Base-by-base conservation (phyloP, 345 rosid species). In the Trapa bicornis region DNA sequence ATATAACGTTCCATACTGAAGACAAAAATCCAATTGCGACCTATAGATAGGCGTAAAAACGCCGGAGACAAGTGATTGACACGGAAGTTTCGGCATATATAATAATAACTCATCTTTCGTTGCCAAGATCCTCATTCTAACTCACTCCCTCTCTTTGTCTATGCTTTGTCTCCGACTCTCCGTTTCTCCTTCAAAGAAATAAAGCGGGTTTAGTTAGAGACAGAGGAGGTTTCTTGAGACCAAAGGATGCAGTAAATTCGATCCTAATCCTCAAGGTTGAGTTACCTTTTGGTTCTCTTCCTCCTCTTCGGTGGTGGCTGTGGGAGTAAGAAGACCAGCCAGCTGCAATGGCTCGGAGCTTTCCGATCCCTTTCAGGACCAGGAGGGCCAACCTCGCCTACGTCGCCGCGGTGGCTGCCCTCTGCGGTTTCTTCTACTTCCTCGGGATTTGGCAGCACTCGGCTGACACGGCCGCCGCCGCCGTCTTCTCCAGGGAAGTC, bases 401-500 rank as follows among this genome's bases (percentile, higher is more conserved):
- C 75, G 16, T 76, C 76, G 68, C 83, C 48, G 48, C 84, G 6
- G 58, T 77, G 6, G 38, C 82, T 12, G 65, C 87, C 50, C 83
- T 89, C 53, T 92, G 86, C 68, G 50, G 83, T 53, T 38, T 78
- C 32, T 86, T 75, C 74, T 92, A 89, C 68, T 53, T 81, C 10
- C 60, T 76, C 38, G 98, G 95, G 0, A 47, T 66, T 36, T 92
- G 90, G 85, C 88, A 81, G 36, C 73, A 79, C 71, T 73, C 75
- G 41, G 71, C 81, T 22, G 14, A 79, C 71, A 70, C 75, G 41
- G 71, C 81, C 32, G 14, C 37, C 22, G 47, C 48, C 48, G 48
- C 11, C 13, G 13, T 11, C 48, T 45, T 11, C 48, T 45, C 48
- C 48, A 45, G 48, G 48, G 48, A 45, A 45, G 48, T 7, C 48